These are phyloP conservation scores for Rhodotorula sp. DNA, from an alignment of 1,284 basidiomycete species.

Conservation along the genomic window DNA sequence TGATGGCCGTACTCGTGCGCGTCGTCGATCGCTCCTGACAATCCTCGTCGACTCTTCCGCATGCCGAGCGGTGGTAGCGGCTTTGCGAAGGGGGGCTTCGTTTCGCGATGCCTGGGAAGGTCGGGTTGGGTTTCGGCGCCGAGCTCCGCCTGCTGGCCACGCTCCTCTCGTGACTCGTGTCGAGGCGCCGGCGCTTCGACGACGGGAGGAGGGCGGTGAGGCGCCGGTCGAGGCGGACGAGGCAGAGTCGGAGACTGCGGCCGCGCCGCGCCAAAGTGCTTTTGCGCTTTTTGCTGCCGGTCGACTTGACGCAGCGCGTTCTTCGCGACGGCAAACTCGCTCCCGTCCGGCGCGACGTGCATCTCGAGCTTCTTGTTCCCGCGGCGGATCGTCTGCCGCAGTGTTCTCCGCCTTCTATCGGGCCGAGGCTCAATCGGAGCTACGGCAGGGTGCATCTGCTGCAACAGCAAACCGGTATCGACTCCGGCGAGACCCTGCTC, in stretches of 20 bases:
- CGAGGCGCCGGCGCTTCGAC: neutral
- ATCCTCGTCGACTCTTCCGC: neutral
- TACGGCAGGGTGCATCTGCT: neutral
- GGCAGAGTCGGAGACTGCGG: neutral
- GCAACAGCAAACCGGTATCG: neutral
- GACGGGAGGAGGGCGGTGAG: neutral
- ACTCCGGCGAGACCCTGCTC: neutral
- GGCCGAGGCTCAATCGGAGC: neutral
- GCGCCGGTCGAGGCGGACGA: neutral
- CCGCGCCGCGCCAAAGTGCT: neutral
- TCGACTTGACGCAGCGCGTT: neutral
- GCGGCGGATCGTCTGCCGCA: neutral
- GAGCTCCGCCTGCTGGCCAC: too few species aligned
- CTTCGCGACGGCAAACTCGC: neutral
- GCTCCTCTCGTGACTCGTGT: too few species aligned
- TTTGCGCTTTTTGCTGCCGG: neutral
- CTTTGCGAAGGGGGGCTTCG: neutral
- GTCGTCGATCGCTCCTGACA: neutral
- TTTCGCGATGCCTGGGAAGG: neutral
- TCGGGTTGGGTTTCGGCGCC: neutral
- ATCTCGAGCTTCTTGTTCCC: neutral
- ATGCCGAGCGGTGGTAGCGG: neutral
- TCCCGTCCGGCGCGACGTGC: constrained; percentile 1
- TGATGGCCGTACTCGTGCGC: neutral
- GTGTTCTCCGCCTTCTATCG: neutral